Evolutionary conservation across 106 monocot genomes (phyloP), one percentile per base, ranked within the genome.

Genomic region (Dendrobium huoshanense): DNA sequence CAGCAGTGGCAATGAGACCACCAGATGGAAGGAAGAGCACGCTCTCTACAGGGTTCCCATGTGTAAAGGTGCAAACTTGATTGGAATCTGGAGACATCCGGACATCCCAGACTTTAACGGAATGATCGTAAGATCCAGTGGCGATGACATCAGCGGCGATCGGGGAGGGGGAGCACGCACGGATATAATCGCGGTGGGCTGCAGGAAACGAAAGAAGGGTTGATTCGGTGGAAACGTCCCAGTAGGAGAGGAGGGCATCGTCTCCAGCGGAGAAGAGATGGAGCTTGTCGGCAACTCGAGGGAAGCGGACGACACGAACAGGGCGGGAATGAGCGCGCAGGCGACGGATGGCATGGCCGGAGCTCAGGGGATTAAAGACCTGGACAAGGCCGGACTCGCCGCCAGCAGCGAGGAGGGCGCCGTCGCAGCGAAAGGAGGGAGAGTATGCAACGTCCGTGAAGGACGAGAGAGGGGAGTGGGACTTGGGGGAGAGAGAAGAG

Each of bases 401-500:
- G 15, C 93, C 92, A 29, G 86, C 85, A 25, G 99, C 95, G 51
- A 95, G 87, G 37, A 99, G 90, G 25, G 87, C 72, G 15, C 95
- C 99, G 65, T 99, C 99, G 82, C 84, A 93, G 54, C 99, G 95
- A 86, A 99, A 99, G 55, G 95, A 95, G 5, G 99, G 99, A 41
- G 99, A 95, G 81, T 84, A 95, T 54, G 95, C 85, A 64, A 95
- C 56, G 77, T 95, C 99, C 5, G 90, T 73, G 81, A 95, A 91
- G 75, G 82, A 75, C 40, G 89, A 75, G 77, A 91, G 22, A 0
- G 88, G 89, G 56, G 89, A 87, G 80, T 82, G 84, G 67, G 91
- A 18, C 29, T 88, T 88, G 20, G 94, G 88, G 43, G 79, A 44
- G 75, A 89, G 87, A 40, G 85, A 77, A 27, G 45, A n/a, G 33